phyloP scores from a whole-genome alignment of 352 stramenopile species.

The Globisporangium viniferum region DNA sequence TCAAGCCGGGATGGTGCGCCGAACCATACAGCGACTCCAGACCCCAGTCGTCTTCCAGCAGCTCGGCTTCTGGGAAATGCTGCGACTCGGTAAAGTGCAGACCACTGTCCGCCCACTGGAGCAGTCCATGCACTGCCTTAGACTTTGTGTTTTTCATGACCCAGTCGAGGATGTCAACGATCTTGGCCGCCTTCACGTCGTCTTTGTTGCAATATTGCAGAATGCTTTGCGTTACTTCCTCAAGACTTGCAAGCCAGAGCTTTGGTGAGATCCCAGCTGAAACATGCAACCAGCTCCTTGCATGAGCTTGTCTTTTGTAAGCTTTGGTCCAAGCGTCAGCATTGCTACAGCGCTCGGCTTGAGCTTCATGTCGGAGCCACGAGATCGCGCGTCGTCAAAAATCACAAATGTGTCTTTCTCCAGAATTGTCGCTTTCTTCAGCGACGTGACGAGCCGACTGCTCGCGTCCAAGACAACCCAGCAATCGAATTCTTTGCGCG shows the following conservation, averaged over 20 bases:
- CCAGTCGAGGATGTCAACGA: slow-evolving; percentile 72
- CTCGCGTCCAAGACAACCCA: slow-evolving; percentile 80
- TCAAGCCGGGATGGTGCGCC: slow-evolving; percentile 22
- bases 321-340: slow-evolving; percentile 78
- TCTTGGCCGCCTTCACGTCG: slow-evolving; percentile 14
- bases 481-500: slow-evolving; percentile 34
- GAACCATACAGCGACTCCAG: slow-evolving; percentile 38
- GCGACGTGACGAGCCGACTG: slow-evolving; percentile 31
- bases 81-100: slow-evolving; percentile 57
- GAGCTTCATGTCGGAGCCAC: slow-evolving; percentile 89
- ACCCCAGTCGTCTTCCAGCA: slow-evolving; percentile 53
- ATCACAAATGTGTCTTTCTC: slow-evolving; percentile 89
- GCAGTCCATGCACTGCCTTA: slow-evolving; percentile 54
- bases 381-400: slow-evolving; percentile 88
- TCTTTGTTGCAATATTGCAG: slow-evolving; percentile 16
- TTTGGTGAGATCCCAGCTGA: slow-evolving; percentile 66
- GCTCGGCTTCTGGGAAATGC: slow-evolving; percentile 19
- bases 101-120: slow-evolving; percentile 78
- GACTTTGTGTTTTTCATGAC: slow-evolving; percentile 82
- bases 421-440: slow-evolving; percentile 66
- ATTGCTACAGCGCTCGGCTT: slow-evolving; percentile 57
- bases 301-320: slow-evolving; percentile 93
- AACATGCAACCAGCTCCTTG: slow-evolving; percentile 88
- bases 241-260: slow-evolving; percentile 61
- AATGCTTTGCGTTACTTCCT: slow-evolving; percentile 64